Evolutionary conservation across 345 rosid genomes (phyloP).

Genomic region (Sapria himalayana): DNA sequence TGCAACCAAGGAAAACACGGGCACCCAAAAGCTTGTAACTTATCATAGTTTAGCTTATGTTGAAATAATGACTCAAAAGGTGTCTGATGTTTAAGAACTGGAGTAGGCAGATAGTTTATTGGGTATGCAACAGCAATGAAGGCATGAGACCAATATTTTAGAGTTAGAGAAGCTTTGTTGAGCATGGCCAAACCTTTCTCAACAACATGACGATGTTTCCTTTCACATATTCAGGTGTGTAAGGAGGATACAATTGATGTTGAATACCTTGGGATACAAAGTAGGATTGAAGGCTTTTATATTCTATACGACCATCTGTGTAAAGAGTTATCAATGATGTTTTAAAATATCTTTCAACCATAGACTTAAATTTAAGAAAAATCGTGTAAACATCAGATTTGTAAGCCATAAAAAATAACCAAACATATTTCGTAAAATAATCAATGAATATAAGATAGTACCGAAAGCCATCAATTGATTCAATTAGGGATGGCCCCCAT

Average conservation of each 20-base stretch:
- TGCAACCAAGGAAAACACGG: slow-evolving; percentile 1
- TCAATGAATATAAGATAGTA: slow-evolving; percentile 3
- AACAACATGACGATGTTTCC: not conserved
- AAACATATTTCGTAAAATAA: slow-evolving; percentile 1
- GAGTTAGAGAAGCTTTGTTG: not conserved
- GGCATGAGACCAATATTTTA: not conserved
- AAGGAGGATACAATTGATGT: not conserved
- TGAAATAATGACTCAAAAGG: not conserved
- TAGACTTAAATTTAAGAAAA: not conserved
- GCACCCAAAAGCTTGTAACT: not conserved
- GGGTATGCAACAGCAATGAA: not conserved
- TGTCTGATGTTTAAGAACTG: not conserved
- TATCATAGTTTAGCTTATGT: not conserved
- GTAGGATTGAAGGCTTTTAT: not conserved
- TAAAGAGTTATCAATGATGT: not conserved
- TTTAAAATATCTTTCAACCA: not conserved
- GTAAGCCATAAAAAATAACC: not conserved
- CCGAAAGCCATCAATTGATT: not conserved
- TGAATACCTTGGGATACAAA: not conserved
- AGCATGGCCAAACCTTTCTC: not conserved
- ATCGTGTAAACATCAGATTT: not conserved
- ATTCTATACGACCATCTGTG: not conserved
- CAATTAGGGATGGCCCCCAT: not conserved
- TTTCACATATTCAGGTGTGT: slow-evolving; percentile 1
- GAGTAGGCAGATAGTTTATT: not conserved